Base-by-base conservation (phyloP, 768 basidiomycete species). In the Tulasnella sp. region DNA sequence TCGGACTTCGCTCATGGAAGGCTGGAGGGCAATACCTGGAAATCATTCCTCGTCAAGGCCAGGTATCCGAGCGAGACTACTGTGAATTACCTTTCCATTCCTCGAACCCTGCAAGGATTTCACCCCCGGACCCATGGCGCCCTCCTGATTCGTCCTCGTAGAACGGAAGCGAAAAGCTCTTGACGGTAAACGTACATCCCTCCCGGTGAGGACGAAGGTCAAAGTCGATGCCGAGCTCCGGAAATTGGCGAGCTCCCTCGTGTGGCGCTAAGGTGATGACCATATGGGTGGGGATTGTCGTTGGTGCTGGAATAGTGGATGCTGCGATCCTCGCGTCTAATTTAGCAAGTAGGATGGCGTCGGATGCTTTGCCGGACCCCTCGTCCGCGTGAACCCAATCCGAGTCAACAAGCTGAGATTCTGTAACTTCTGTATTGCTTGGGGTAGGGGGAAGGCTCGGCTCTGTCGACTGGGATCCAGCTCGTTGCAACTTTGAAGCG, bases 41-140 rank as follows among this genome's bases (percentile, higher is more conserved):
- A 74, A 8, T 14, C 4, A 38, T 38, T 7, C 31, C 16, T 74
- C 31, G 31, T 74, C 73, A 74, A 38, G 21, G 16, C 27, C 58
- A 79, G 31, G 36, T 73, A 34, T 18, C n/a, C 18, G 42, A 42
- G 71, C n/a, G 74, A n/a, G 52, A 42, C 31, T 46, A 74, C 19
- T 8, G 42, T 21, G 38, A 68, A 88, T 80, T 75, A 90, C 90
- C 84, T 62, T 89, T 85, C 87, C 90, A 88, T 56, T 88, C 89
- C 27, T 87, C 84, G 16, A 90, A 82, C 0, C 91, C 91, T 80
- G 86, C 89, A 19, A 92, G 82, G 38, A 91, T 83, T 1, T 82
- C 82, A 1, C 84, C 83, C 4, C 80, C 81, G n/a, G 81, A 76
- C 16, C 79, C 72, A 42, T 77, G 71, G 8, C 44, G 44, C 14